These are phyloP conservation scores for Tubosaeta brunneosetosa DNA, from an alignment of 768 basidiomycete species.

Conservation along the genomic window DNA sequence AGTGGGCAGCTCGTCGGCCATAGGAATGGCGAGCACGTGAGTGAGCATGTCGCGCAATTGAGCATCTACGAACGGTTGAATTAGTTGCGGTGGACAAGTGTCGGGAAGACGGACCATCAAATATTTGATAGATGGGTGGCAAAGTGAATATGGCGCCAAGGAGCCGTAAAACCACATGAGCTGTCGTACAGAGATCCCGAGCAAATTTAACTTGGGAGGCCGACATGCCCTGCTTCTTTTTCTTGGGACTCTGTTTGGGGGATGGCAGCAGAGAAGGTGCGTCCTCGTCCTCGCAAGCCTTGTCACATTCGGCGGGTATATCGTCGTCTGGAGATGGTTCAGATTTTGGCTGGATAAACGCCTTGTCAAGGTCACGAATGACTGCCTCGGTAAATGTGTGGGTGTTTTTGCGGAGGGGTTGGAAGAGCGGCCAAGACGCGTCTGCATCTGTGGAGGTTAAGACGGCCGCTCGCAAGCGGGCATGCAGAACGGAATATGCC, in stretches of 20 bases:
- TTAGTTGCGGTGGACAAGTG: not conserved
- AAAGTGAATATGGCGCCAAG: constrained; percentile 57
- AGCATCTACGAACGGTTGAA: constrained; percentile 38
- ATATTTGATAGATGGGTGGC: constrained; percentile 55
- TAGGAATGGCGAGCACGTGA: constrained; percentile 65
- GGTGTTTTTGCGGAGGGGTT: constrained; percentile 56
- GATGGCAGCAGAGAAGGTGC: constrained; percentile 50
- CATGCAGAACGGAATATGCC: constrained; percentile 66
- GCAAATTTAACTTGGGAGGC: constrained; percentile 77
- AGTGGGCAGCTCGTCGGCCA: constrained; percentile 65
- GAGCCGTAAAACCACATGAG: constrained; percentile 65
- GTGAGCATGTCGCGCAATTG: constrained; percentile 60
- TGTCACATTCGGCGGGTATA: constrained; percentile 19
- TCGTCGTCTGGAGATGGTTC: constrained; percentile 21
- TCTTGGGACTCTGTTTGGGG: constrained; percentile 58
- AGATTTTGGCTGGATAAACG: constrained; percentile 52
- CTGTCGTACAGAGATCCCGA: constrained; percentile 70
- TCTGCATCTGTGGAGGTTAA: constrained; percentile 45
- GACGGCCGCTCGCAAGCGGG: constrained; percentile 52
- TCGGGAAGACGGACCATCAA: constrained; percentile 47
- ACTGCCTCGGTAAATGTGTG: constrained; percentile 52
- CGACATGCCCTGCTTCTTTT: constrained; percentile 59
- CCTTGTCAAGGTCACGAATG: constrained; percentile 64
- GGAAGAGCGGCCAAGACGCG: constrained; percentile 67
- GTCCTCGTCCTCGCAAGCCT: constrained; percentile 25